These are phyloP conservation scores for Aureobasidium subglaciale DNA, from an alignment of 2,329 filamentous ascomycete species.

Conservation along the genomic window DNA sequence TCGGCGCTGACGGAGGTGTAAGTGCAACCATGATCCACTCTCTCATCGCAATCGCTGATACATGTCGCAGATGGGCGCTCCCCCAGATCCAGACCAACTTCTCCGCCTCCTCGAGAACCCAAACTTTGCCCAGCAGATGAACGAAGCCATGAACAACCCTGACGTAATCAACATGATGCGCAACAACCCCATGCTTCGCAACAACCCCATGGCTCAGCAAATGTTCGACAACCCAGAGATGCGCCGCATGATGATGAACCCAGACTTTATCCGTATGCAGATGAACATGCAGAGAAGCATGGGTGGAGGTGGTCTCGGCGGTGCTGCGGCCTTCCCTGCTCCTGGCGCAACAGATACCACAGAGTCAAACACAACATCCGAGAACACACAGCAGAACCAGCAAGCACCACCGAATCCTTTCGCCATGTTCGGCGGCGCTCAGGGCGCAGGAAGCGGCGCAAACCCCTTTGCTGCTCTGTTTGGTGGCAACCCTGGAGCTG, in stretches of 20 bases:
- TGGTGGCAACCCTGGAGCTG: constrained; percentile 28
- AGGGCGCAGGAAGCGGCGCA: constrained; percentile 26
- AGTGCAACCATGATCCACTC: constrained; percentile 31
- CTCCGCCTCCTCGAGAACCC: constrained; percentile 83
- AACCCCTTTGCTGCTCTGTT: constrained; percentile 60
- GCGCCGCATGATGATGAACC: constrained; percentile 87
- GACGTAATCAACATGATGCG: constrained; percentile 77
- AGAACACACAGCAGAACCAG: constrained; percentile 24
- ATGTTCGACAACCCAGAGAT: constrained; percentile 85
- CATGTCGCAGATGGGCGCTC: constrained; percentile 71
- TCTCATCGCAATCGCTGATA: not conserved
- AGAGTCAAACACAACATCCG: constrained; percentile 34
- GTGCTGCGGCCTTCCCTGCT: constrained; percentile 65
- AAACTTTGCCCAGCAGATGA: constrained; percentile 77
- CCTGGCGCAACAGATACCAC: constrained; percentile 88
- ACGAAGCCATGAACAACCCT: constrained; percentile 94
- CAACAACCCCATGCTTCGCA: constrained; percentile 63
- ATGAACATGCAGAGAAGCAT: constrained; percentile 70
- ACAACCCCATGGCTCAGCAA: constrained; percentile 80
- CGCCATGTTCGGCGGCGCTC: constrained; percentile 28
- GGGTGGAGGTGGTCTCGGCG: constrained; percentile 35
- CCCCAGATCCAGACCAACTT: constrained; percentile 72
- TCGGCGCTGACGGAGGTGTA: constrained; percentile 91
- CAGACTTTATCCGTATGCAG: constrained; percentile 73
- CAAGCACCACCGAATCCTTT: constrained; percentile 40